These are phyloP conservation scores for Yueomyces sp. DNA, from an alignment of 805 yeast species.

Conservation along the genomic window DNA sequence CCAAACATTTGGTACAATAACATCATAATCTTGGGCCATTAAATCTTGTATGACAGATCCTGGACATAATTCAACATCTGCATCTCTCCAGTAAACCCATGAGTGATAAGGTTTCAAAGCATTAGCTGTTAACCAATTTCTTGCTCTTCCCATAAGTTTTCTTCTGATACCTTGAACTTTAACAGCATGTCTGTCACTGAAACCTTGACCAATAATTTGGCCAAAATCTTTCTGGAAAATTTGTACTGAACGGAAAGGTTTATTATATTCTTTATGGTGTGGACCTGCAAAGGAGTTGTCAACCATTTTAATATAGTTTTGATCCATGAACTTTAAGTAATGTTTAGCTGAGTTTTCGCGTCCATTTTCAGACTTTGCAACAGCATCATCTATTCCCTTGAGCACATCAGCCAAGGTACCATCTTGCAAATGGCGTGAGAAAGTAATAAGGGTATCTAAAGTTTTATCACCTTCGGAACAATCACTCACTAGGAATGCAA, in stretches of 20 bases:
- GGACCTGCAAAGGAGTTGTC: conserved; percentile 51
- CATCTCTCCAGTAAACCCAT: conserved; percentile 97
- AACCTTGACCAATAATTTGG: conserved; percentile 83
- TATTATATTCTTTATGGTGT: conserved; percentile 44
- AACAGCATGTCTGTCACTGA: conserved; percentile 88
- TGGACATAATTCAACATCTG: conserved; percentile 89
- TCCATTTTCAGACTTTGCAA: conserved; percentile 14
- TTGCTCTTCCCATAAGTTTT: conserved; percentile 88
- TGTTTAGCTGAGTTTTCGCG: conserved; percentile 47
- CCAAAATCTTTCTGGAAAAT: conserved; percentile 78
- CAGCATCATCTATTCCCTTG: conserved; percentile 10
- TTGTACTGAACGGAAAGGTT: conserved; percentile 67
- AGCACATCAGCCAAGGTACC: conserved; percentile 42
- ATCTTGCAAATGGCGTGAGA: conserved; percentile 53
- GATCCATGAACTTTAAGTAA: conserved; percentile 59
- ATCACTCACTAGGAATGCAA: conserved; percentile 71
- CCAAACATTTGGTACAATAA: conserved; percentile 92
- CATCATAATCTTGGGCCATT: conserved; percentile 84
- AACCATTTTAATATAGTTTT: conserved; percentile 43
- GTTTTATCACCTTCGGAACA: conserved; percentile 59
- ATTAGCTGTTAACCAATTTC: conserved; percentile 84
- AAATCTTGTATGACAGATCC: conserved; percentile 76
- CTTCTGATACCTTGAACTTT: conserved; percentile 93
- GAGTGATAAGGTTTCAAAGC: conserved; percentile 87
- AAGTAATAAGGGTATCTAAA: conserved; percentile 49